phyloP scores from a whole-genome alignment of 257 asterid species.

The Przewalskia tangutica region DNA sequence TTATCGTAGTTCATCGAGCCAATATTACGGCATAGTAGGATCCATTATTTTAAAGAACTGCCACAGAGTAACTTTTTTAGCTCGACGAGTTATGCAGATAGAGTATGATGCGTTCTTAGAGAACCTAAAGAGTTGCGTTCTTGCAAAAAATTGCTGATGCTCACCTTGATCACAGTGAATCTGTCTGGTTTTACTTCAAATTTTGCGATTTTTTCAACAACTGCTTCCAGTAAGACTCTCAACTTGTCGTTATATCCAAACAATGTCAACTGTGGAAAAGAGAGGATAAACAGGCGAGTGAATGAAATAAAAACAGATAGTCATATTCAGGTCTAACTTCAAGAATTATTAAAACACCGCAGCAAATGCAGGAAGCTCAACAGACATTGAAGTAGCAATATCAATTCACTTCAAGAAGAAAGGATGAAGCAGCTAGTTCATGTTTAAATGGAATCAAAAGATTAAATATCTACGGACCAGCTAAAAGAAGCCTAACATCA shows the following conservation, averaged over 20 bases:
- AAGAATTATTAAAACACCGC: neutral
- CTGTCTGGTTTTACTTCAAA: slow-evolving; percentile 94
- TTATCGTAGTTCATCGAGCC: neutral
- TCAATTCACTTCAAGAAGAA: neutral
- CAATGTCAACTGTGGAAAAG: slow-evolving; percentile 53
- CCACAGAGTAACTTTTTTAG: neutral
- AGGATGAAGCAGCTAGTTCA: neutral
- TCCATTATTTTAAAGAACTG: neutral
- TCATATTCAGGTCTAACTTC: neutral
- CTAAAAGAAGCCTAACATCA: neutral
- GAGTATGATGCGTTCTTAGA: neutral
- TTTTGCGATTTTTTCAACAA: slow-evolving; percentile 49
- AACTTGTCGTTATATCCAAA: slow-evolving; percentile 87
- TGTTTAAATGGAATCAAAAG: neutral
- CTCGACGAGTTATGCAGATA: neutral
- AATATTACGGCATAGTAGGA: neutral
- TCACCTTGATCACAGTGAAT: slow-evolving; percentile 86
- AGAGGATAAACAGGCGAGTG: slow-evolving; percentile 7
- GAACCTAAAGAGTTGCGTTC: neutral
- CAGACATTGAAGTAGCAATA: neutral
- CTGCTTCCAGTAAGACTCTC: slow-evolving; percentile 69
- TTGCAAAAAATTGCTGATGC: slow-evolving; percentile 4
- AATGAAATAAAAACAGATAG: neutral
- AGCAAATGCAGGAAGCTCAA: neutral
- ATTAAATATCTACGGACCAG: neutral